Percentiles rank a stretch among this genome's conserved stretches.
Conservation (phyloP, 495 filamentous ascomycete species). For the Annulohypoxylon nitens region DNA sequence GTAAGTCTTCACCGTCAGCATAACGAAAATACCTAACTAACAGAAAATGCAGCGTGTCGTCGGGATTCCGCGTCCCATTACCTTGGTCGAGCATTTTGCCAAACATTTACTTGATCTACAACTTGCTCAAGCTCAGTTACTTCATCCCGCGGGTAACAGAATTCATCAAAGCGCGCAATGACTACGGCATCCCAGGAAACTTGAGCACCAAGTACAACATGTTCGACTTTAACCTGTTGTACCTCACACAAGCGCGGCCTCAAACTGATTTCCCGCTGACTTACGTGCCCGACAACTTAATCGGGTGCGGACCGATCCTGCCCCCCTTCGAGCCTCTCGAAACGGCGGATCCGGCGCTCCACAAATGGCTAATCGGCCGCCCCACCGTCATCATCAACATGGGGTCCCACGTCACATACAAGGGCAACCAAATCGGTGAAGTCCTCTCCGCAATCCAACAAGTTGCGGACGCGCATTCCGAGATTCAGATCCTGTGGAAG, state of each 20-base stretch:
- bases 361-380: slow-evolving; percentile 1
- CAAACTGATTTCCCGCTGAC: slow-evolving; percentile 7
- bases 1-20: background rate
- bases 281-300: slow-evolving; percentile 10
- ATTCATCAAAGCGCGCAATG: slow-evolving; percentile 11
- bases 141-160: background rate
- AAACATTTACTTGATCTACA: slow-evolving; percentile 18
- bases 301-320: slow-evolving; percentile 7
- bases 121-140: slow-evolving; percentile 7
- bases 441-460: background rate
- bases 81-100: slow-evolving; percentile 1
- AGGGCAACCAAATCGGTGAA: slow-evolving; percentile 18
- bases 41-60: background rate
- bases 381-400: slow-evolving; percentile 15
- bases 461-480: background rate
- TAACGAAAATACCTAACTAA: background rate
- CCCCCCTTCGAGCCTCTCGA: slow-evolving; percentile 14
- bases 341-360: slow-evolving; percentile 6
- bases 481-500: slow-evolving; percentile 9
- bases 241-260: slow-evolving; percentile 6
- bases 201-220: slow-evolving; percentile 18
- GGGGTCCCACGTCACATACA: slow-evolving; percentile 12
- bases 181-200: background rate
- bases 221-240: slow-evolving; percentile 12
- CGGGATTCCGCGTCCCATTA: slow-evolving; percentile 11